Evolutionary conservation across 106 monocot species (phyloP), one percentile per base, ranked within the genome.

Genomic region (Dactylorhiza incarnata): DNA sequence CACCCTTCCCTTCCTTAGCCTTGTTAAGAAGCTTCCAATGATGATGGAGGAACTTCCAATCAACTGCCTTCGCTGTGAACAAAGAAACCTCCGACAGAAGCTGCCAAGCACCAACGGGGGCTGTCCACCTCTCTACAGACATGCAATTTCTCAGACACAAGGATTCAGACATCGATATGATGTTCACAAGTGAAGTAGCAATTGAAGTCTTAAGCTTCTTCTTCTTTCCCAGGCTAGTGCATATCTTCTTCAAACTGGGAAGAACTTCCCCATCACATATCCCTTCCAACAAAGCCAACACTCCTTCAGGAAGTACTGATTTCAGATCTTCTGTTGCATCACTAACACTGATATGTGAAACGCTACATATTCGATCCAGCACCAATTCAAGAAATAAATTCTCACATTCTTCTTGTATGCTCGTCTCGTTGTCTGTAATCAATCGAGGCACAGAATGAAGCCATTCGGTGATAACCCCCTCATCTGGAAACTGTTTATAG

Each of bases 361-460:
- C 75, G 54, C 65, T 78, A 71, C 81, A 89, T 58, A 99, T 83
- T 45, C 85, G 78, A 55, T 99, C 89, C 69, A 99, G 81, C 9
- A 99, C 86, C 73, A 99, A 78, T 76, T 99, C 94, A 79, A 99
- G 94, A 80, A 99, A 99, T 79, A 94, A 74, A 70, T 85, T 94
- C 66, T 94, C 99, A 79, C 91, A 94, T 76, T 99, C 99, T 68
- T 99, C 94, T 82, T 94, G 91, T 74, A 99, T 86, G 85, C 85
- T 90, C 17, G 88, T 88, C 63, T 99, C 99, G 74, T 92, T 99
- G 75, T 99, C 99, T 23, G 80, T 78, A 71, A 91, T 90, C 75
- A 99, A 75, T 37, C 80, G 89, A 19, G 89, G 89, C 49, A 99
- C 94, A 77, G 89, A 74, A 76, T 84, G 89, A 78, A 99, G 94